Percentiles rank a stretch among this genome's conserved stretches.
These are phyloP conservation scores for Phyllosticta citriasiana DNA, from an alignment of 2,329 filamentous ascomycete genomes.

Conservation along the genomic window DNA sequence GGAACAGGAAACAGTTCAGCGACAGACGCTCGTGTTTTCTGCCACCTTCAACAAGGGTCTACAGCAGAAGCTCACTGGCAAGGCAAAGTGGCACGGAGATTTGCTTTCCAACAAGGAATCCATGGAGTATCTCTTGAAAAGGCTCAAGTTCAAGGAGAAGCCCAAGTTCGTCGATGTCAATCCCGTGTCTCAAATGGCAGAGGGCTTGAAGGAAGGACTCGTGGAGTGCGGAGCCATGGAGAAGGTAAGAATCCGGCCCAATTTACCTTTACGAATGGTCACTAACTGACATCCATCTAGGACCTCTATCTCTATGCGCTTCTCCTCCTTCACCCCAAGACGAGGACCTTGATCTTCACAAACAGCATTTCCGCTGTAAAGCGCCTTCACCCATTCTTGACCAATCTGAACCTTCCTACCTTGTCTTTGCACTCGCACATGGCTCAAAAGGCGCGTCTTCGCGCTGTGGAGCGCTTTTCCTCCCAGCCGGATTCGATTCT, in stretches of 20 bases:
- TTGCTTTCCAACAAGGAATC: slow-evolving; percentile 66
- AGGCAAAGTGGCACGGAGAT: slow-evolving; percentile 51
- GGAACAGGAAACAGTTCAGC: slow-evolving; percentile 26
- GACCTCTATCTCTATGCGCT: slow-evolving; percentile 90
- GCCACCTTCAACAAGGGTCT: slow-evolving; percentile 89
- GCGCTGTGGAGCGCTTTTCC: slow-evolving; percentile 83
- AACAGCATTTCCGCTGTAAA: slow-evolving; percentile 93
- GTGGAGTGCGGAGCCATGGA: slow-evolving; percentile 89
- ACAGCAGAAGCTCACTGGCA: slow-evolving; percentile 82
- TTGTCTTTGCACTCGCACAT: slow-evolving; percentile 84
- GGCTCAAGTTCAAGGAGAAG: slow-evolving; percentile 75
- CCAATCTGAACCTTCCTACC: slow-evolving; percentile 68
- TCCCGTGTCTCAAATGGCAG: slow-evolving; percentile 79
- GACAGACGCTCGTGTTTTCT: slow-evolving; percentile 92
- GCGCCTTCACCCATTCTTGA: slow-evolving; percentile 72
- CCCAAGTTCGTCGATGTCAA: slow-evolving; percentile 92
- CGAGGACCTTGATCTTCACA: slow-evolving; percentile 80
- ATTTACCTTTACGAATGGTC: neutral
- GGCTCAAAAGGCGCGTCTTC: slow-evolving; percentile 89
- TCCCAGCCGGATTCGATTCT: slow-evolving; percentile 57
- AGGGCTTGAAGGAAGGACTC: slow-evolving; percentile 74
- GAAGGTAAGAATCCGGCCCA: slow-evolving; percentile 49
- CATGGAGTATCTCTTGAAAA: slow-evolving; percentile 86
- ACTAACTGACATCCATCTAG: slow-evolving; percentile 29
- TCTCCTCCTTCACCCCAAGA: slow-evolving; percentile 69